Evolutionary conservation across 768 basidiomycete genomes (phyloP).

Genomic region (Botryobasidium botryosum): DNA sequence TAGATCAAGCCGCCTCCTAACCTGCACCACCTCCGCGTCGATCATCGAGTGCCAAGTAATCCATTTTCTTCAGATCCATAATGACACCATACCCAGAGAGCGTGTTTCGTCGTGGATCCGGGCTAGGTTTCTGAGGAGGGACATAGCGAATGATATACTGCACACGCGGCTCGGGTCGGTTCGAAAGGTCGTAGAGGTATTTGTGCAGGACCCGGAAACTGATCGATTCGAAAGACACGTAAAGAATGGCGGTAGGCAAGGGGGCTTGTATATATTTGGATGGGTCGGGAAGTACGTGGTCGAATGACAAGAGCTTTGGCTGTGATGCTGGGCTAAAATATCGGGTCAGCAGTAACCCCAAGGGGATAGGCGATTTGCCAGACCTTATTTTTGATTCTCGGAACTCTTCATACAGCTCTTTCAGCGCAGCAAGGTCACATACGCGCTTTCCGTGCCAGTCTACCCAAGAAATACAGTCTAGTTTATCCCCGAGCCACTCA

Average conservation of each 20-base stretch:
- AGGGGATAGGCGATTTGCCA: neutral
- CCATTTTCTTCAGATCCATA: slow-evolving; percentile 90
- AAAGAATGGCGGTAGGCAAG: slow-evolving; percentile 55
- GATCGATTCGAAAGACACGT: slow-evolving; percentile 44
- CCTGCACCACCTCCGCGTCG: no score
- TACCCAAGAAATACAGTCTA: slow-evolving; percentile 53
- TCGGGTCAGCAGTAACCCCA: slow-evolving; percentile 1
- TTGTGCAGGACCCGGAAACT: slow-evolving; percentile 58
- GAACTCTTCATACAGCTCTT: slow-evolving; percentile 12
- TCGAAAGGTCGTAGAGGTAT: slow-evolving; percentile 37
- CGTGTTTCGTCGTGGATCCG: slow-evolving; percentile 22
- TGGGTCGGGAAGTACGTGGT: slow-evolving; percentile 49
- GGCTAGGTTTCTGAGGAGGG: slow-evolving; percentile 23
- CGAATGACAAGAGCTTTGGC: slow-evolving; percentile 50
- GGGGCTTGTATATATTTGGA: slow-evolving; percentile 30
- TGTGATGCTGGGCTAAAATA: slow-evolving; percentile 21
- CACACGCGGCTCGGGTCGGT: slow-evolving; percentile 29
- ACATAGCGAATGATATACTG: slow-evolving; percentile 65
- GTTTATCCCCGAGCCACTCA: slow-evolving; percentile 15
- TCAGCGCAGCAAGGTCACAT: slow-evolving; percentile 24
- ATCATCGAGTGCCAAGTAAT: slow-evolving; percentile 90
- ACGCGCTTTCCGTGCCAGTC: slow-evolving; percentile 67
- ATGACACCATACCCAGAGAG: slow-evolving; percentile 85
- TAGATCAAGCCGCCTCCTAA: no score
- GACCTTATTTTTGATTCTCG: slow-evolving; percentile 12